Evolutionary conservation across 129 eudicot genomes (phyloP).

Genomic region (Artemisia tridentata): DNA sequence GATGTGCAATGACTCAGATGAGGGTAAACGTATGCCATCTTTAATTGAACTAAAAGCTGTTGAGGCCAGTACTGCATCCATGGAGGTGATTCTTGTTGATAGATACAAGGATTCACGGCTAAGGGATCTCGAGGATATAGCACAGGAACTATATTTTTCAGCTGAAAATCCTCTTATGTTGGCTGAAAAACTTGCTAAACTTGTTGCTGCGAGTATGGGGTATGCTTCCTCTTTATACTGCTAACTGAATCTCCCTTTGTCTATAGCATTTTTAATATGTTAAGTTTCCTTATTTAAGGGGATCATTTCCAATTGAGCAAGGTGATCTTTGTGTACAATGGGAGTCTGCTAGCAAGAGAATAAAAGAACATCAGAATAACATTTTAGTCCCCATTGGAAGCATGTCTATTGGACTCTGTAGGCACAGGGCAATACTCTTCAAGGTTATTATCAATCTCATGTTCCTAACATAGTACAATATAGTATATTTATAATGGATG

Average conservation of each 20-base stretch:
- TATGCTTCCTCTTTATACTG: constrained; percentile 27
- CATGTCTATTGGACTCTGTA: constrained; percentile 71
- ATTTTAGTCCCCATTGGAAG: constrained; percentile 69
- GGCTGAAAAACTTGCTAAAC: constrained; percentile 66
- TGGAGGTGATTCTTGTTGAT: constrained; percentile 77
- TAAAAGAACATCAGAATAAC: constrained; percentile 57
- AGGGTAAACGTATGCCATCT: constrained; percentile 54
- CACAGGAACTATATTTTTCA: constrained; percentile 59
- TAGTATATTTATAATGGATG: constrained; percentile 3
- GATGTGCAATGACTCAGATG: constrained; percentile 59
- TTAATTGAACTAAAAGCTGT: constrained; percentile 45
- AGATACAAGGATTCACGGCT: constrained; percentile 55
- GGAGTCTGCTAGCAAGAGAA: constrained; percentile 54
- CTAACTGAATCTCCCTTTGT: constrained; percentile 7
- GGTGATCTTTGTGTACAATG: constrained; percentile 62
- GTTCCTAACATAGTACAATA: not conserved
- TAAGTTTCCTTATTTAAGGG: constrained; percentile 39
- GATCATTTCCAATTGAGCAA: constrained; percentile 73
- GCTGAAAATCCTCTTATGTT: constrained; percentile 41
- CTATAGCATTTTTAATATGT: not conserved
- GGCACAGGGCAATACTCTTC: constrained; percentile 84
- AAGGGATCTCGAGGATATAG: constrained; percentile 62
- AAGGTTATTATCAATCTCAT: constrained; percentile 46
- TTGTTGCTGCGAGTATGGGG: constrained; percentile 78
- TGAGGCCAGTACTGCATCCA: constrained; percentile 48